Conservation (phyloP, 805 yeast species). For the Lipomyces yamanashiensis region DNA sequence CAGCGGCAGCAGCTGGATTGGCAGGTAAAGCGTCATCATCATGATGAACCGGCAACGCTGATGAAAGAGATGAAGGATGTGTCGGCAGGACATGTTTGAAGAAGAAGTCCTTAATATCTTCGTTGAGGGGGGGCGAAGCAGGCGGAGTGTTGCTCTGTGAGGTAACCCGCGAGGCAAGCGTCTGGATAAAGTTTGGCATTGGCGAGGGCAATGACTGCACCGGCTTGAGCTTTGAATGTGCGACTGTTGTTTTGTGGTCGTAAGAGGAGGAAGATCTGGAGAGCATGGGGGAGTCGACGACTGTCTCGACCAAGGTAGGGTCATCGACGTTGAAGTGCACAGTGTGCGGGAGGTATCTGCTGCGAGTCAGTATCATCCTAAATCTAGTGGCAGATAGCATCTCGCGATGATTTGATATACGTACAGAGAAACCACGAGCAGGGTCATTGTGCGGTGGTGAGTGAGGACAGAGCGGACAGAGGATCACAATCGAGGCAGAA, state of each 20-base stretch:
- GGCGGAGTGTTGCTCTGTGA: conserved; percentile 36
- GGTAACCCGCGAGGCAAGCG: conserved; percentile 36
- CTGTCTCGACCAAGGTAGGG: conserved; percentile 29
- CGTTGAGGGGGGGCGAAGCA: conserved; percentile 32
- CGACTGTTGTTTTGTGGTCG: conserved; percentile 14
- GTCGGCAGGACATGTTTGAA: conserved; percentile 20
- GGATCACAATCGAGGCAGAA: neutral
- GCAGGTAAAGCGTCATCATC: conserved; percentile 5
- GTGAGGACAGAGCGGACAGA: neutral
- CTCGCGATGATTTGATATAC: neutral
- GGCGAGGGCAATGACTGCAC: conserved; percentile 25
- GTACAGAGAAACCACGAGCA: conserved; percentile 40
- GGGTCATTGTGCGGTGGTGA: conserved; percentile 25
- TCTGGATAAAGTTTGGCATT: conserved; percentile 28
- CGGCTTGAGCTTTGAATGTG: conserved; percentile 9
- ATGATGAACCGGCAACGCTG: conserved; percentile 1
- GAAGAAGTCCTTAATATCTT: conserved; percentile 30
- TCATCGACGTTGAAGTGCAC: conserved; percentile 38
- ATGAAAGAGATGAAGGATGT: neutral
- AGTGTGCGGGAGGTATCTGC: conserved; percentile 39
- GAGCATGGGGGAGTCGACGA: conserved; percentile 21
- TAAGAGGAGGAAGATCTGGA: conserved; percentile 26
- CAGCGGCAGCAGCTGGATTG: conserved; percentile 7
- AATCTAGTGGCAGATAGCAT: too few relatives aligned
- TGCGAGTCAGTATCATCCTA: neutral